phyloP scores from a whole-genome alignment of 2,329 filamentous ascomycete species.

The Claviceps fusiformis region DNA sequence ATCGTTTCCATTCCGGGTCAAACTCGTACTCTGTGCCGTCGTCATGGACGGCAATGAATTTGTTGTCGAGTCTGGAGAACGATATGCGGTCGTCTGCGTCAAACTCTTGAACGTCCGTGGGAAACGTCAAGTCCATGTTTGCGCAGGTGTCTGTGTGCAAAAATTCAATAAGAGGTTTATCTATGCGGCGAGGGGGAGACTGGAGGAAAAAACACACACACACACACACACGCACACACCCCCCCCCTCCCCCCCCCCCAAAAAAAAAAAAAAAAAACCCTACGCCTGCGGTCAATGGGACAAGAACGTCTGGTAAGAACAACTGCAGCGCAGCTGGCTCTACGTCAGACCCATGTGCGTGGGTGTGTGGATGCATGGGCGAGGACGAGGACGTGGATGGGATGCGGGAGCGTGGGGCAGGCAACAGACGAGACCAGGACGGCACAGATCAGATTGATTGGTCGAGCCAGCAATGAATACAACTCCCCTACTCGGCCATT shows the following conservation, averaged over 20 bases:
- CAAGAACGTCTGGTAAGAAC: too few relatives aligned
- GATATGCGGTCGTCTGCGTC: slow-evolving; percentile 70
- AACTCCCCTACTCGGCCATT: not conserved
- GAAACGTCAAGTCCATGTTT: slow-evolving; percentile 30
- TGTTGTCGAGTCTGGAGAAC: slow-evolving; percentile 69
- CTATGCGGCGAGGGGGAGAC: not conserved
- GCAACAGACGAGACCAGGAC: too few relatives aligned
- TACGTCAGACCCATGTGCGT: slow-evolving; percentile 2
- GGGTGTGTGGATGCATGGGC: too few relatives aligned
- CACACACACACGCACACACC: too few relatives aligned
- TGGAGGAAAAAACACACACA: not conserved
- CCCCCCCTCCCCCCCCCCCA: too few relatives aligned
- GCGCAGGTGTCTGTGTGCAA: not conserved
- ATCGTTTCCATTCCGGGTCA: slow-evolving; percentile 55
- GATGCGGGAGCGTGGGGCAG: too few relatives aligned
- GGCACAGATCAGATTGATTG: too few relatives aligned
- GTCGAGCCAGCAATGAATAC: not conserved
- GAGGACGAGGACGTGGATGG: too few relatives aligned
- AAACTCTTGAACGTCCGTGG: slow-evolving; percentile 53
- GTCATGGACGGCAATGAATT: slow-evolving; percentile 72
- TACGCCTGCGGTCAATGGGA: not conserved
- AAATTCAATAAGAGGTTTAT: not conserved
- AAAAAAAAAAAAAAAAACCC: not conserved
- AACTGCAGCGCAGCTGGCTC: not conserved
- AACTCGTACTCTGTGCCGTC: slow-evolving; percentile 79